Evolutionary conservation across 2,329 filamentous ascomycete species (phyloP).

Genomic region (Penicillium concentricum): DNA sequence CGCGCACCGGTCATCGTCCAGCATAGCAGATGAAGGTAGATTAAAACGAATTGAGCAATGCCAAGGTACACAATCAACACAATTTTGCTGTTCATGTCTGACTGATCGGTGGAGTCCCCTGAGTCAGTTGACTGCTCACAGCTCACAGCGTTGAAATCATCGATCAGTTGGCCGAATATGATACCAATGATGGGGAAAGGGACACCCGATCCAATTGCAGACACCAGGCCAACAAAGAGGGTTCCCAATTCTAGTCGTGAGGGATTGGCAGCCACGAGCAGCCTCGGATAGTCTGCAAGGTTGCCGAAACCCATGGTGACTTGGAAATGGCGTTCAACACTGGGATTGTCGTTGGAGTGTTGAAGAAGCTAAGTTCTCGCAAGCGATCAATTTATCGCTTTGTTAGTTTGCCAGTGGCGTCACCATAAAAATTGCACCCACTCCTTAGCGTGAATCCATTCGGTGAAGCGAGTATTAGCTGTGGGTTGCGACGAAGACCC

Average conservation of each 20-base stretch:
- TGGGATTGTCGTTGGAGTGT: conserved; percentile 6
- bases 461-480: background rate
- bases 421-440: conserved; percentile 6
- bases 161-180: conserved; percentile 41
- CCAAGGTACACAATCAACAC: conserved; percentile 63
- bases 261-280: conserved; percentile 40
- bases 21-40: conserved; percentile 63
- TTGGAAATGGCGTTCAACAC: conserved; percentile 4
- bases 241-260: conserved; percentile 31
- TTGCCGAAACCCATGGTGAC: conserved; percentile 30
- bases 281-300: conserved; percentile 34
- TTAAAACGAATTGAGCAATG: conserved; percentile 61
- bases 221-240: conserved; percentile 28
- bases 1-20: conserved; percentile 66
- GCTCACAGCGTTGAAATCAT: conserved; percentile 38
- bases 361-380: conserved; percentile 9
- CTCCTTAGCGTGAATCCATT: conserved; percentile 8
- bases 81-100: conserved; percentile 52
- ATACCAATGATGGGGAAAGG: conserved; percentile 44
- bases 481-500: background rate
- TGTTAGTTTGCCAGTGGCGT: background rate
- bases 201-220: conserved; percentile 39
- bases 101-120: conserved; percentile 21
- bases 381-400: conserved; percentile 5
- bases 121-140: conserved; percentile 17